phyloP scores from a whole-genome alignment of 108 stramenopile genomes.

The Fragilaria radians region DNA sequence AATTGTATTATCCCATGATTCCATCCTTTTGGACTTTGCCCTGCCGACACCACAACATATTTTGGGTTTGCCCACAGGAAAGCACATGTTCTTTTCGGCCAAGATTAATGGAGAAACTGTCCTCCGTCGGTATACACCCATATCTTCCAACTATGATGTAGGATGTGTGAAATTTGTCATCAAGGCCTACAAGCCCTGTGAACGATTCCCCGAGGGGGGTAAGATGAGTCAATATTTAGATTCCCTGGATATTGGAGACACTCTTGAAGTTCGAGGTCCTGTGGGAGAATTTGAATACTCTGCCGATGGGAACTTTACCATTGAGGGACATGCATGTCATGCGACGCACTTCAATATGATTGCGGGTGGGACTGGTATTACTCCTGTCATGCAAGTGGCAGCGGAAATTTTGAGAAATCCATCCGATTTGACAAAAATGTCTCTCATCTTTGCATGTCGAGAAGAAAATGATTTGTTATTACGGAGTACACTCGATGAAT shows the following conservation, averaged over 20 bases:
- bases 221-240: slow-evolving; percentile 94
- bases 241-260: slow-evolving; percentile 79
- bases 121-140: slow-evolving; percentile 91
- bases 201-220: slow-evolving; percentile 91
- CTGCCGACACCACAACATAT: slow-evolving; percentile 83
- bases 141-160: slow-evolving; percentile 87
- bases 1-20: slow-evolving; percentile 88
- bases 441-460: slow-evolving; percentile 90
- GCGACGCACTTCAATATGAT: slow-evolving; percentile 88
- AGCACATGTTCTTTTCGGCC: slow-evolving; percentile 92
- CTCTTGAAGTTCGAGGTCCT: slow-evolving; percentile 83
- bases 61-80: slow-evolving; percentile 94
- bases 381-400: slow-evolving; percentile 91
- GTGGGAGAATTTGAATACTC: slow-evolving; percentile 93
- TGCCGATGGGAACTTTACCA: slow-evolving; percentile 80
- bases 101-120: slow-evolving; percentile 76
- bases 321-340: slow-evolving; percentile 55
- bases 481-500: slow-evolving; percentile 83
- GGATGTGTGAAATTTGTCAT: slow-evolving; percentile 97
- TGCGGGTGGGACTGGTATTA: slow-evolving; percentile 97
- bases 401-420: slow-evolving; percentile 83
- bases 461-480: slow-evolving; percentile 92
- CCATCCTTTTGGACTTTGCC: slow-evolving; percentile 90
- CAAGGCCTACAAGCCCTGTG: slow-evolving; percentile 87
- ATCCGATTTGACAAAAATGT: slow-evolving; percentile 76